phyloP scores from a whole-genome alignment of 1,284 basidiomycete species.

The Moesziomyces antarcticus region DNA sequence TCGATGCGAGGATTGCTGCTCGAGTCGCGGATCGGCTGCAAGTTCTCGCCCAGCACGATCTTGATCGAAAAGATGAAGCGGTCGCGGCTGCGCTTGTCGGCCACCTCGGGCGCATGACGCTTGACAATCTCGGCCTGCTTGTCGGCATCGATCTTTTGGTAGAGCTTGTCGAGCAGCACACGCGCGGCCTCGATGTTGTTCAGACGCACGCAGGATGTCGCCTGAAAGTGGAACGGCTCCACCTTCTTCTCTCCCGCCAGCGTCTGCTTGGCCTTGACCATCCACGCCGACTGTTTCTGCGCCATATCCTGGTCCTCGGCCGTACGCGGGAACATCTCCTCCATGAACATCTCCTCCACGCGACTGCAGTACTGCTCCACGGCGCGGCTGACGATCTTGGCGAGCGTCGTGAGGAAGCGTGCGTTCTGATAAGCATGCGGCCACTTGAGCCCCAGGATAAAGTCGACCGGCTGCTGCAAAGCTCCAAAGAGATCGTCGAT shows the following conservation, averaged over 20 bases:
- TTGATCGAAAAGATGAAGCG: conserved; percentile 91
- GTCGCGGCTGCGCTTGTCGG: conserved; percentile 54
- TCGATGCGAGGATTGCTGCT: conserved; percentile 71
- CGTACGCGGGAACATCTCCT: conserved; percentile 88
- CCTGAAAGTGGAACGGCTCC: conserved; percentile 91
- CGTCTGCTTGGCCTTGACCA: conserved; percentile 86
- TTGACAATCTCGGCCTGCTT: conserved; percentile 77
- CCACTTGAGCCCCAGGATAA: conserved; percentile 90
- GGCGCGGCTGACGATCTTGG: conserved; percentile 88
- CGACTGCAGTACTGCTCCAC: conserved; percentile 90
- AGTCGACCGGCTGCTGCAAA: conserved; percentile 86
- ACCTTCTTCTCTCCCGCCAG: conserved; percentile 87
- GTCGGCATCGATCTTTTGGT: conserved; percentile 90
- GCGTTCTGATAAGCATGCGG: conserved; percentile 88
- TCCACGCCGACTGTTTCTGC: conserved; percentile 82
- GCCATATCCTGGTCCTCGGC: conserved; percentile 69
- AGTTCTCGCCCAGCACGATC: conserved; percentile 74
- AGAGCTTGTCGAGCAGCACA: conserved; percentile 90
- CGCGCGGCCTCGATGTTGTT: conserved; percentile 97
- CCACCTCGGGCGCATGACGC: conserved; percentile 70
- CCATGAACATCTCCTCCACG: conserved; percentile 88
- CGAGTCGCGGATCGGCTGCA: conserved; percentile 54
- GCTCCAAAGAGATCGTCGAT: conserved; percentile 97
- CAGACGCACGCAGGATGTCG: conserved; percentile 89
- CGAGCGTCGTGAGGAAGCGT: conserved; percentile 80